Percentiles rank a stretch among this genome's conserved stretches.
Evolutionary conservation across 1,284 basidiomycete genomes (phyloP).

Genomic region (Naganishia cerealis): DNA sequence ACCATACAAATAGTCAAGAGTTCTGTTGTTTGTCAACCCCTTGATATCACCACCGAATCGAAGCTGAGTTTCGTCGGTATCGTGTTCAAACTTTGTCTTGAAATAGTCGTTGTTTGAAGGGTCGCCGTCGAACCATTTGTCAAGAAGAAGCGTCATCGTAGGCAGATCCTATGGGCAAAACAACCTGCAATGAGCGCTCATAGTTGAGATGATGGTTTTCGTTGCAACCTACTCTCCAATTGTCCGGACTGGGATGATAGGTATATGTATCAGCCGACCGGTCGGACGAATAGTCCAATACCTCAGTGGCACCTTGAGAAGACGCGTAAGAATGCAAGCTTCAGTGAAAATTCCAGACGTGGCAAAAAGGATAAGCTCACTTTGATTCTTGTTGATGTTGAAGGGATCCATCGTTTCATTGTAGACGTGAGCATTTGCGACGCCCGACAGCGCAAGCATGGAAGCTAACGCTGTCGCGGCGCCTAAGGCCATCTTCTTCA

Average conservation of each 20-base stretch:
- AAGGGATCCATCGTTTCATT: constrained; percentile 71
- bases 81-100: constrained; percentile 72
- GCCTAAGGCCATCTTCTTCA: constrained; percentile 16
- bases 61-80: constrained; percentile 81
- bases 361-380: constrained; percentile 39
- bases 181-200: not conserved
- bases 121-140: constrained; percentile 90
- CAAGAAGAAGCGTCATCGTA: constrained; percentile 78
- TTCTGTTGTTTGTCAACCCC: constrained; percentile 64
- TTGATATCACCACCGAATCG: constrained; percentile 81
- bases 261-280: constrained; percentile 67
- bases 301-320: constrained; percentile 59
- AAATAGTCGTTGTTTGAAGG: constrained; percentile 87
- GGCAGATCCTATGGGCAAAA: constrained; percentile 59
- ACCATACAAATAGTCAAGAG: constrained; percentile 78
- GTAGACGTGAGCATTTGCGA: constrained; percentile 54
- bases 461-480: constrained; percentile 21
- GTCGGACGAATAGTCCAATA: constrained; percentile 67
- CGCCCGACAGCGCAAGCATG: constrained; percentile 11
- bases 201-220: not conserved
- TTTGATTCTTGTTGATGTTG: constrained; percentile 79
- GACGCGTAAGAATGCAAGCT: not conserved
- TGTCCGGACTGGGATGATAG: constrained; percentile 75
- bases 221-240: constrained; percentile 66
- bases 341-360: not conserved